Conservation (phyloP, 129 eudicot genomes). For the Chrysanthemum makinoi region DNA sequence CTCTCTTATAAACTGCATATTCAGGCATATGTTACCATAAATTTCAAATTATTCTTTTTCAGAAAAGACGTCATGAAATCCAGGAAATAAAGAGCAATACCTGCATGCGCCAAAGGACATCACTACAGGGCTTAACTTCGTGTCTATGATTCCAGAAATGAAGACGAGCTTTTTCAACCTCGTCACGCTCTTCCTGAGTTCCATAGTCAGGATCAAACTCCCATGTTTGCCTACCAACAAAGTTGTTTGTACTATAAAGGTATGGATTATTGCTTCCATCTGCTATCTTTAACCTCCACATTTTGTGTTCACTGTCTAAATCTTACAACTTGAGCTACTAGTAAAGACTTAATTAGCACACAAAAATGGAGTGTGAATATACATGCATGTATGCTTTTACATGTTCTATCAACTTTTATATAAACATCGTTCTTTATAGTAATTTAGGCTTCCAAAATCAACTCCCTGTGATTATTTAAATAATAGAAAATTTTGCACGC, state of each 20-base stretch:
- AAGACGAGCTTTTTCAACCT: conserved; percentile 44
- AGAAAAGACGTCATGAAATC: neutral
- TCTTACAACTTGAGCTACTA: too few species aligned
- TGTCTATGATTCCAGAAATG: conserved; percentile 41
- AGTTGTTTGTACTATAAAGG: conserved; percentile 42
- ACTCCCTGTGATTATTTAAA: too few species aligned
- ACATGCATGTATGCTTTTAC: too few species aligned
- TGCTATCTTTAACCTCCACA: conserved; percentile 61
- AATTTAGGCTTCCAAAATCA: too few species aligned
- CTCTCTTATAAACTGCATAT: conserved; percentile 56
- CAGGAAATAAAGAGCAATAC: conserved; percentile 9
- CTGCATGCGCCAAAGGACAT: conserved; percentile 51
- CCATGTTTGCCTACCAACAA: conserved; percentile 50
- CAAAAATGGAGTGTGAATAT: too few species aligned
- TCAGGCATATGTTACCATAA: neutral
- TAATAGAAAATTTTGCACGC: too few species aligned
- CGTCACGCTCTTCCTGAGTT: conserved; percentile 39
- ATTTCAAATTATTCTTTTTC: neutral
- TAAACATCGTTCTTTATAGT: too few species aligned
- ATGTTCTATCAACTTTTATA: too few species aligned
- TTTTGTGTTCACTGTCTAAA: neutral
- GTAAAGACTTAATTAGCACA: too few species aligned
- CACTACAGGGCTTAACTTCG: conserved; percentile 40
- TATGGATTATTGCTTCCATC: conserved; percentile 39
- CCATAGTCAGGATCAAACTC: conserved; percentile 48